Conservation (phyloP, 441 rosid genomes). For the Erodium chrysanthum region DNA sequence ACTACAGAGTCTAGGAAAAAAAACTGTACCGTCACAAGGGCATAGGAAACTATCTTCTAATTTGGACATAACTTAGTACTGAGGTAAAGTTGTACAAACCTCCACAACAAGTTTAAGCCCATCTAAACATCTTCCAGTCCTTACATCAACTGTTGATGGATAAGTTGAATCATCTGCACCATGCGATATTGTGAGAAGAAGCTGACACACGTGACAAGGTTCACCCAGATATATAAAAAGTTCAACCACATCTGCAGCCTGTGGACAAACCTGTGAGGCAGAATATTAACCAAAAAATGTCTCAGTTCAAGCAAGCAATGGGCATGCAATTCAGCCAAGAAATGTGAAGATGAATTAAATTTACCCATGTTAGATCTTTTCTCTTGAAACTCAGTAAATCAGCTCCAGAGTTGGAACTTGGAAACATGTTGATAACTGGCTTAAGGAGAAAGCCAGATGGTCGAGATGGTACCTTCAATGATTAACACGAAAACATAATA, state of each 20-base stretch:
- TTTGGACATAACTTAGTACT: not conserved
- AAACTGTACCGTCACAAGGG: not conserved
- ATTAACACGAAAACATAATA: conserved; percentile 16
- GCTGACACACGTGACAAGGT: conserved; percentile 95
- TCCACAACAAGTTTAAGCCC: conserved; percentile 76
- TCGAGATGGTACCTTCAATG: conserved; percentile 68
- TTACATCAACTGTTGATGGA: conserved; percentile 82
- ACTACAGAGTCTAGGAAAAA: not conserved
- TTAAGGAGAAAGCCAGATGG: conserved; percentile 76
- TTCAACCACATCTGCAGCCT: conserved; percentile 76
- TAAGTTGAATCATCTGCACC: conserved; percentile 84
- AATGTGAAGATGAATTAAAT: conserved; percentile 19
- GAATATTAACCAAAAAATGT: not conserved
- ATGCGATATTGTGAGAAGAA: conserved; percentile 74
- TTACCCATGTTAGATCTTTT: conserved; percentile 82
- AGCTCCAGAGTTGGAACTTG: conserved; percentile 44
- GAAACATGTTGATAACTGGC: conserved; percentile 61
- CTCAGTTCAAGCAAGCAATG: conserved; percentile 7
- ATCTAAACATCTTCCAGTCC: conserved; percentile 70
- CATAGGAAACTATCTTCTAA: not conserved
- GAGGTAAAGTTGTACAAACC: conserved; percentile 38
- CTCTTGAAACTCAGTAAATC: conserved; percentile 67
- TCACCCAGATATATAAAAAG: conserved; percentile 79
- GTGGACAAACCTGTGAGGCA: conserved; percentile 66
- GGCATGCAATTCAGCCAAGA: conserved; percentile 9